Base-by-base conservation (phyloP, 2,329 filamentous ascomycete species). In the Aureobasidium leucospermi region DNA sequence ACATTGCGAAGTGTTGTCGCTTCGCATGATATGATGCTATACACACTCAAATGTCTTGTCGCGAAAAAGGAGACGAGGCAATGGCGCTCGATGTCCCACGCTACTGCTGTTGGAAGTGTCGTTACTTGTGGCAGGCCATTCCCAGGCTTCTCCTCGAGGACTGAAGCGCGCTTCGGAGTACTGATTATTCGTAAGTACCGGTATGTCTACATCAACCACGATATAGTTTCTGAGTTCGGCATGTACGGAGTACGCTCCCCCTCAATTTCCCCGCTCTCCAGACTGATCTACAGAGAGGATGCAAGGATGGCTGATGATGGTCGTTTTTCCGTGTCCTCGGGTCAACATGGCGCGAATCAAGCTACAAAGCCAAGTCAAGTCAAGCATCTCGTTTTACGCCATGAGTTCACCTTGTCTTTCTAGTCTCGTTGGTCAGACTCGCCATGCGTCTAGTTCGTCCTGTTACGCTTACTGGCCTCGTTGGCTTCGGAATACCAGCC, bases 201-300 rank as follows among this genome's bases (percentile, higher is more conserved):
- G 23, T 23, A 23, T 23, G 23, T 23, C 23, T 23, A 23, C 23
- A 23, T 23, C 23, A 23, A 23, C 3, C 23, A 23, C 23, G 23
- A 4, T 23, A 23, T 23, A 23, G 23, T 23, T 23, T 23, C 23
- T 23, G 23, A 4, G 3, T 23, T 23, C 23, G 23, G 23, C 23
- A 23, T 23, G 23, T 23, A 23, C 19, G 19, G 19, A 19, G 19
- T 19, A 19, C 3, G 29, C 41, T 39, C 34, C 48, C 48, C 48
- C 48, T 52, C 48, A 31, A 28, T 34, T 52, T 52, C 48, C 48
- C 48, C 48, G 48, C 48, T 52, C 48, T n/a, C 23, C 11, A 39
- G 36, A 41, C 9, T 41, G 48, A 52, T 52, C 48, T 52, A 52
- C 48, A 52, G 48, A 6, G 31, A 41, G 48, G 34, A 51, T 38